A percentile compares a stretch with the other conserved stretches of the same genome.
Evolutionary conservation across 768 basidiomycete genomes (phyloP).

Genomic region (Phylloporus sp.): DNA sequence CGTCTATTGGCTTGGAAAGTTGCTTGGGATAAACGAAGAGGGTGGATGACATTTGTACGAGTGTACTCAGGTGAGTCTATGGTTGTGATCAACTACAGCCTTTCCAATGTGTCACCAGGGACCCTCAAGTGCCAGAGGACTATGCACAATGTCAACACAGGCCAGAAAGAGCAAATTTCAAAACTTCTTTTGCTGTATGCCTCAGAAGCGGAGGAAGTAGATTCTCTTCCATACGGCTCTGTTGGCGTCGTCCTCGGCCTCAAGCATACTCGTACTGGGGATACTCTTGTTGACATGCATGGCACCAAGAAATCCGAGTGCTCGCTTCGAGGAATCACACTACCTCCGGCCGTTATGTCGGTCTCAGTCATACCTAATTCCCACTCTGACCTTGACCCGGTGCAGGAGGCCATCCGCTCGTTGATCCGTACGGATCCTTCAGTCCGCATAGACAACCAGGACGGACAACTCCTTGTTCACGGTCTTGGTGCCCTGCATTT

Average conservation of each 20-base stretch:
- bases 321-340: slow-evolving; percentile 57
- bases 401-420: slow-evolving; percentile 68
- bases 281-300: slow-evolving; percentile 65
- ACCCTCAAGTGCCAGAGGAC: slow-evolving; percentile 58
- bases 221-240: slow-evolving; percentile 72
- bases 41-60: slow-evolving; percentile 92
- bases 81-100: not conserved
- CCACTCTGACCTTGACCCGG: slow-evolving; percentile 70
- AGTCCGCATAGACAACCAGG: slow-evolving; percentile 70
- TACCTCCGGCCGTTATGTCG: slow-evolving; percentile 83
- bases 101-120: slow-evolving; percentile 33
- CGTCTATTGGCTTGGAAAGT: slow-evolving; percentile 85
- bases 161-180: slow-evolving; percentile 65
- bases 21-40: slow-evolving; percentile 71
- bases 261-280: slow-evolving; percentile 80
- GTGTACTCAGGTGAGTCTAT: slow-evolving; percentile 70
- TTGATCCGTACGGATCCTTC: slow-evolving; percentile 88
- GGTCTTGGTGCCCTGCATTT: slow-evolving; percentile 83
- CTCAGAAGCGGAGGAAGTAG: slow-evolving; percentile 68
- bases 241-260: slow-evolving; percentile 83
- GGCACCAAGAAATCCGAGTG: slow-evolving; percentile 31
- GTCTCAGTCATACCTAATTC: slow-evolving; percentile 77
- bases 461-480: slow-evolving; percentile 79
- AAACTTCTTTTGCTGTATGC: slow-evolving; percentile 80
- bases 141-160: slow-evolving; percentile 61